phyloP scores from a whole-genome alignment of 768 basidiomycete species.

The Porphyrellus cyaneotinctus region DNA sequence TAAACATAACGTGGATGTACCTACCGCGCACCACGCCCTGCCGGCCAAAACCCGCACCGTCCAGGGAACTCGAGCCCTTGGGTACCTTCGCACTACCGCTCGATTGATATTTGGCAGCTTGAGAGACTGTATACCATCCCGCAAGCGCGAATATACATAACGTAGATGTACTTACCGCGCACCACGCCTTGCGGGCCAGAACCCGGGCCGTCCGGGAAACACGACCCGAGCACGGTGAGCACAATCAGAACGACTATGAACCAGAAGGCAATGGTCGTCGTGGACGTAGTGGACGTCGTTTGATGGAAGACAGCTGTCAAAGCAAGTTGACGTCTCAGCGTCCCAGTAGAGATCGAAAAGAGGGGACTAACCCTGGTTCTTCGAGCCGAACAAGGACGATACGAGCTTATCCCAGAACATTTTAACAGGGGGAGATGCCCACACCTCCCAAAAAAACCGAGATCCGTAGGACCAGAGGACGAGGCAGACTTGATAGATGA shows the following conservation, averaged over 20 bases:
- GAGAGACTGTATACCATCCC: slow-evolving; percentile 7
- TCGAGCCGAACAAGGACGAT: background rate
- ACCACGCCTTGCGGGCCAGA: background rate
- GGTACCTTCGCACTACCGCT: slow-evolving; percentile 17
- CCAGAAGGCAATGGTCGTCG: too few species aligned
- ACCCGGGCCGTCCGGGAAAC: too few species aligned
- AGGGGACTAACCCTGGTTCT: background rate
- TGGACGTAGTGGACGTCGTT: too few species aligned
- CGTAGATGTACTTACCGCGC: slow-evolving; percentile 6
- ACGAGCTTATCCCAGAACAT: background rate
- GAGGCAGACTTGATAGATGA: slow-evolving; percentile 3
- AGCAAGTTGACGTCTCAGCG: too few species aligned
- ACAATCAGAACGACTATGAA: background rate
- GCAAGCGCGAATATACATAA: too few species aligned
- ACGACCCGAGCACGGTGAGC: background rate
- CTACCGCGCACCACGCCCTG: slow-evolving; percentile 8
- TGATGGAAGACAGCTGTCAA: too few species aligned
- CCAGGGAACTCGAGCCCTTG: too few species aligned
- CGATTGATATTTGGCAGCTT: slow-evolving; percentile 20
- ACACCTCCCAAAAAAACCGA: slow-evolving; percentile 1
- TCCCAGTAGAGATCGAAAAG: too few species aligned
- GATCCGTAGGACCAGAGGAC: slow-evolving; percentile 5
- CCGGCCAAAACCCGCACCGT: background rate
- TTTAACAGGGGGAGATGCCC: slow-evolving; percentile 20
- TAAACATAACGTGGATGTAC: background rate